A percentile compares a stretch with the other conserved stretches of the same genome.
phyloP scores from a whole-genome alignment of 495 filamentous ascomycete genomes.

The Friedmanniomyces endolithicus region DNA sequence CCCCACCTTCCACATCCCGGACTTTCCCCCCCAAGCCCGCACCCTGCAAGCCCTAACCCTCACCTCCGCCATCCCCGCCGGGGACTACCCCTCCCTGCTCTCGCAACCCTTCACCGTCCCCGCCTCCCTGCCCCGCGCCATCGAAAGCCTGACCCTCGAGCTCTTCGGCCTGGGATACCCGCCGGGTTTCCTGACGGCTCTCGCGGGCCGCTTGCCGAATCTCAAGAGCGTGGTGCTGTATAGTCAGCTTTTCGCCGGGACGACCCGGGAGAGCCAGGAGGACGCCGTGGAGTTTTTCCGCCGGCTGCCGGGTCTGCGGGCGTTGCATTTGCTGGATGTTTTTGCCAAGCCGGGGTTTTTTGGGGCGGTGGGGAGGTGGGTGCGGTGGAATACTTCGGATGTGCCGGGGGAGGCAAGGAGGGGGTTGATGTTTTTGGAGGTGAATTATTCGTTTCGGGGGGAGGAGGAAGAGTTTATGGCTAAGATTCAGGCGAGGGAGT shows the following conservation, averaged over 20 bases:
- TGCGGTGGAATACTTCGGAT: slow-evolving; percentile 17
- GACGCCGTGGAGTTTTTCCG: slow-evolving; percentile 31
- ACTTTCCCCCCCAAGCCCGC: slow-evolving; percentile 23
- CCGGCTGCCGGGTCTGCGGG: slow-evolving; percentile 17
- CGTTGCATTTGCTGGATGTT: slow-evolving; percentile 34
- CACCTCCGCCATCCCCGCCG: slow-evolving; percentile 29
- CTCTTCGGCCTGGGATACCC: slow-evolving; percentile 36
- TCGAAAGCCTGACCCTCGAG: slow-evolving; percentile 32
- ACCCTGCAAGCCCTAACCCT: slow-evolving; percentile 27
- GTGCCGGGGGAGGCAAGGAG: slow-evolving; percentile 7
- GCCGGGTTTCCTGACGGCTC: slow-evolving; percentile 26
- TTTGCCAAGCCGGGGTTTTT: slow-evolving; percentile 30
- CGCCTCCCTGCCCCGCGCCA: slow-evolving; percentile 15
- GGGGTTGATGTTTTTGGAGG: slow-evolving; percentile 27
- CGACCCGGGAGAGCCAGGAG: slow-evolving; percentile 19
- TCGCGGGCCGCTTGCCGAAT: slow-evolving; percentile 23
- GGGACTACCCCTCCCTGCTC: slow-evolving; percentile 26
- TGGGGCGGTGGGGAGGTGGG: slow-evolving; percentile 3
- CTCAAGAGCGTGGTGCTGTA: slow-evolving; percentile 31
- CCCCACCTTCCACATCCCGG: slow-evolving; percentile 25
- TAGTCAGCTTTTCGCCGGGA: slow-evolving; percentile 31
- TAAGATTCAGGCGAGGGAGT: slow-evolving; percentile 22
- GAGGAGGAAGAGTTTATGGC: slow-evolving; percentile 28
- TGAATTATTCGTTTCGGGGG: slow-evolving; percentile 29
- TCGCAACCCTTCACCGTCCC: slow-evolving; percentile 12